phyloP scores from a whole-genome alignment of 2,329 filamentous ascomycete genomes.

The Didymella sp. region DNA sequence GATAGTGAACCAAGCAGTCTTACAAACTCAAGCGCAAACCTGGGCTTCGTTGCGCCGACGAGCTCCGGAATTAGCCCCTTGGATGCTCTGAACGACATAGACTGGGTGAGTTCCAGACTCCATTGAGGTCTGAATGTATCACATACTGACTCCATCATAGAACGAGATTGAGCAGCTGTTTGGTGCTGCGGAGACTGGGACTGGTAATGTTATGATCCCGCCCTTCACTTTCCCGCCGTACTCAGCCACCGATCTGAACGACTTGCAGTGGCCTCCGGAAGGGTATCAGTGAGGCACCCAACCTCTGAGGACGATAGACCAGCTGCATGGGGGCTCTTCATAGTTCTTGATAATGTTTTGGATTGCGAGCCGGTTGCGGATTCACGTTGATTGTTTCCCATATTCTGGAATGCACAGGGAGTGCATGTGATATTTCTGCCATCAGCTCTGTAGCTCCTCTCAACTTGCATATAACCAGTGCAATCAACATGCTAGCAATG shows the following conservation, averaged over 20 bases:
- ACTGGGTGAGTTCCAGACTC: conserved; percentile 63
- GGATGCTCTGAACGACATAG: conserved; percentile 59
- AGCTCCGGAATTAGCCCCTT: conserved; percentile 29
- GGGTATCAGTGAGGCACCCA: not conserved
- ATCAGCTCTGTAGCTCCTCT: not conserved
- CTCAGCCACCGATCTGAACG: conserved; percentile 19
- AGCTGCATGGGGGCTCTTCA: not conserved
- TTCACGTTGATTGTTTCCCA: not conserved
- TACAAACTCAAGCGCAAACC: not conserved
- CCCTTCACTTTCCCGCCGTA: conserved; percentile 47
- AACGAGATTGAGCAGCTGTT: conserved; percentile 58
- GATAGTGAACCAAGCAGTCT: conserved; percentile 6
- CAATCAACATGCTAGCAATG: too few species aligned
- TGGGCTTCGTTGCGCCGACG: not conserved
- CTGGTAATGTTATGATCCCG: conserved; percentile 43
- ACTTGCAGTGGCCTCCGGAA: conserved; percentile 33
- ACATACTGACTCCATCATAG: conserved; percentile 32
- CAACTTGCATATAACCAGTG: not conserved
- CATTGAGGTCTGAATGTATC: not conserved
- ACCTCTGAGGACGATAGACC: not conserved
- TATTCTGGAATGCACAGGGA: not conserved
- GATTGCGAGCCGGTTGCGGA: not conserved
- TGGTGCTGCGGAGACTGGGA: conserved; percentile 39
- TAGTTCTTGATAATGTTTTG: not conserved
- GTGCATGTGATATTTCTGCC: not conserved